phyloP scores from a whole-genome alignment of 2,329 filamentous ascomycete genomes.

The Dactylonectria macrodidyma region DNA sequence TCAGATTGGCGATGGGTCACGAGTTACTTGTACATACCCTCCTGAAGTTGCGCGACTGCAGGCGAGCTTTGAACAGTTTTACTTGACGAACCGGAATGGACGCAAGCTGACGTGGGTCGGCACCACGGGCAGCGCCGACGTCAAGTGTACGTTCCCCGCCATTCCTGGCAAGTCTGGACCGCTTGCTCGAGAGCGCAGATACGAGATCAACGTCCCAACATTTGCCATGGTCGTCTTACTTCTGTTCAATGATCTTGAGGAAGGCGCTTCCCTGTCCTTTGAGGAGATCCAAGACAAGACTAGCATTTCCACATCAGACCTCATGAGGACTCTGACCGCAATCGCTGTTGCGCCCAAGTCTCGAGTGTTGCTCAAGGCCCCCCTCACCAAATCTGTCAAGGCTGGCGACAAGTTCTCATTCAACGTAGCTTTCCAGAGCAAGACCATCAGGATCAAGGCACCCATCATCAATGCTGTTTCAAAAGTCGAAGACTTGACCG shows the following conservation, averaged over 20 bases:
- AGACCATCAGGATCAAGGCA: conserved; percentile 89
- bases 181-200: conserved; percentile 77
- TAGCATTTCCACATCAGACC: conserved; percentile 81
- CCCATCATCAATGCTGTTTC: conserved; percentile 86
- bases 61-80: conserved; percentile 90
- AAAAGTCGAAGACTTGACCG: conserved; percentile 84
- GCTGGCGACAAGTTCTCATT: conserved; percentile 84
- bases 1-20: conserved; percentile 63
- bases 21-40: conserved; percentile 77
- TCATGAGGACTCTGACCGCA: conserved; percentile 84
- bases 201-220: conserved; percentile 93
- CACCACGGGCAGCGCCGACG: conserved; percentile 83
- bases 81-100: conserved; percentile 88
- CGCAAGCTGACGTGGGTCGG: conserved; percentile 88
- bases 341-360: conserved; percentile 88
- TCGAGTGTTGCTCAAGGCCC: conserved; percentile 84
- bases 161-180: conserved; percentile 77
- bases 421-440: conserved; percentile 86
- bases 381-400: conserved; percentile 83
- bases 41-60: conserved; percentile 81
- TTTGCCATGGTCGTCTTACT: conserved; percentile 92
- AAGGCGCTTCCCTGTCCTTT: conserved; percentile 66
- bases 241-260: conserved; percentile 85
- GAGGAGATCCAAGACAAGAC: conserved; percentile 89
- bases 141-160: conserved; percentile 84